Evolutionary conservation across 2,329 filamentous ascomycete species (phyloP).

Genomic region (Verticillium dahliae): DNA sequence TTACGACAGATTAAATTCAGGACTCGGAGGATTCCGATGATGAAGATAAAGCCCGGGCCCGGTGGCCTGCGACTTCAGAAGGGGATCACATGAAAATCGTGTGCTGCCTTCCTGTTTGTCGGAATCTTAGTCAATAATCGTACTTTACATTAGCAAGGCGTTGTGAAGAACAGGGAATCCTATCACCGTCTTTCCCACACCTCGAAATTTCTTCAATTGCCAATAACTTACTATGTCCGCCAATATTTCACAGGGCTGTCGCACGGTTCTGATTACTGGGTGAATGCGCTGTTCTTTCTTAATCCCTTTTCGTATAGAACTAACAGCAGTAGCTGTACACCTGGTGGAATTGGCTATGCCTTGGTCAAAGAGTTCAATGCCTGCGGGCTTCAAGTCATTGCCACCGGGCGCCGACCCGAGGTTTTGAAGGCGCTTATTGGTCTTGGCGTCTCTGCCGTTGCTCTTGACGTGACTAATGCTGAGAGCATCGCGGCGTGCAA

Average conservation of each 20-base stretch:
- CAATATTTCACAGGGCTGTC: constrained; percentile 11
- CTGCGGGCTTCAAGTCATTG: constrained; percentile 49
- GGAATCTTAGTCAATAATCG: no score
- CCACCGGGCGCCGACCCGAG: constrained; percentile 44
- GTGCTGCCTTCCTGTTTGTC: no score
- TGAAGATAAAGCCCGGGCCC: no score
- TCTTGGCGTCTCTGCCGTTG: constrained; percentile 40
- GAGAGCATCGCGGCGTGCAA: constrained; percentile 44
- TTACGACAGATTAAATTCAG: no score
- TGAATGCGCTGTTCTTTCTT: constrained; percentile 16
- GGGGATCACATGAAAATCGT: no score
- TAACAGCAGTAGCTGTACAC: constrained; percentile 41
- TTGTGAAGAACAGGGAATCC: no score
- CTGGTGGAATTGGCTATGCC: constrained; percentile 51
- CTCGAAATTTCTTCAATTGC: no score
- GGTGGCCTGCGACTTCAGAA: no score
- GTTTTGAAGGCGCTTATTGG: constrained; percentile 38
- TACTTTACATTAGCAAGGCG: no score
- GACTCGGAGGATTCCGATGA: no score
- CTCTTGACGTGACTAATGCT: constrained; percentile 46
- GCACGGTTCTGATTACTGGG: constrained; percentile 44
- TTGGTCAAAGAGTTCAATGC: constrained; percentile 46
- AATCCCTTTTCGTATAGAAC: background rate
- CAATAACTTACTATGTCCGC: no score
- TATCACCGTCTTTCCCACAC: no score